Evolutionary conservation across 108 stramenopile genomes (phyloP).

Genomic region (Nitzschia sp.): DNA sequence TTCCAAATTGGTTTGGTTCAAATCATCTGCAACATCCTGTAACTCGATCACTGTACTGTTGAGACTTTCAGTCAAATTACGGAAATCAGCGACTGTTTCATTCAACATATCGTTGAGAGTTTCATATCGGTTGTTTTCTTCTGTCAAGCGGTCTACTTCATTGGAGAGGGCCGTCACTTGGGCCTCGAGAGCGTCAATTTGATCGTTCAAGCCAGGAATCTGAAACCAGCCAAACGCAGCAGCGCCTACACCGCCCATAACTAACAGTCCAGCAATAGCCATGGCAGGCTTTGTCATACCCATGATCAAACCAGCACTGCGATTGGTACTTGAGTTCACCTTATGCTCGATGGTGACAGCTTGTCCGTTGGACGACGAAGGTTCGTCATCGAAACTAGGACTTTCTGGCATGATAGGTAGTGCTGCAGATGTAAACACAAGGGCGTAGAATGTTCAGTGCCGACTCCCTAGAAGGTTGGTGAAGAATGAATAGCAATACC

Average conservation of each 20-base stretch:
- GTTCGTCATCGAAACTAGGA: no score
- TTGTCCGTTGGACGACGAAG: not conserved
- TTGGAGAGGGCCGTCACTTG: slow-evolving; percentile 20
- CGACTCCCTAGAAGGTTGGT: no score
- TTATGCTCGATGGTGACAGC: slow-evolving; percentile 4
- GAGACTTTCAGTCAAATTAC: slow-evolving; percentile 9
- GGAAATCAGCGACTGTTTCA: slow-evolving; percentile 3
- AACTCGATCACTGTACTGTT: slow-evolving; percentile 9
- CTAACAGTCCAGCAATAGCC: not conserved
- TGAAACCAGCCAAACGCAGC: slow-evolving; percentile 26
- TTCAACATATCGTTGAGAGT: slow-evolving; percentile 12
- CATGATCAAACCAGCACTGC: not conserved
- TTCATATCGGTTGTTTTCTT: slow-evolving; percentile 21
- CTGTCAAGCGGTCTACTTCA: slow-evolving; percentile 26
- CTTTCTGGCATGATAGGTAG: no score
- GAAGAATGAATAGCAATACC: no score
- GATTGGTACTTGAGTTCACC: not conserved
- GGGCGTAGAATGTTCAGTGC: no score
- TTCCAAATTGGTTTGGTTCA: slow-evolving; percentile 18
- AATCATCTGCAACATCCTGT: slow-evolving; percentile 4
- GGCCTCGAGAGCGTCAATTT: slow-evolving; percentile 23
- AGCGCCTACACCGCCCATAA: not conserved
- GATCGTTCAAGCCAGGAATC: slow-evolving; percentile 33
- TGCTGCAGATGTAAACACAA: no score
- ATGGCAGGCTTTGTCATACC: not conserved